Evolutionary conservation across 768 basidiomycete genomes (phyloP).

Genomic region (Lactifluus subvellereus): DNA sequence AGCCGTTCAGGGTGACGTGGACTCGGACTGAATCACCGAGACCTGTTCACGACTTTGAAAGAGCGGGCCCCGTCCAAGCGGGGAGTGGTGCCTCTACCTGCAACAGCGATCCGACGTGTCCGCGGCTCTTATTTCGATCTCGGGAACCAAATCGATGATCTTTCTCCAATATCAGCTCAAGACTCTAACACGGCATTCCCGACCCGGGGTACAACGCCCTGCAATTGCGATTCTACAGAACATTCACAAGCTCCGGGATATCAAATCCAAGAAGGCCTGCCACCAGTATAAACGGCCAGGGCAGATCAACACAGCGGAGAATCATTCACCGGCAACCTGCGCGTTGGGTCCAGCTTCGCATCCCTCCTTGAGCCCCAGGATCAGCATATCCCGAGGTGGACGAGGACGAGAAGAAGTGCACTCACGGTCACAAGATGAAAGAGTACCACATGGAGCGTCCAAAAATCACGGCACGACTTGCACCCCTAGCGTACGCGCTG

Average conservation of each 20-base stretch:
- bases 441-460: constrained; percentile 18
- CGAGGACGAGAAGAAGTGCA: constrained; percentile 9
- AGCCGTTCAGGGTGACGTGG: not conserved
- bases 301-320: constrained; percentile 15
- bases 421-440: constrained; percentile 14
- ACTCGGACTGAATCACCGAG: not conserved
- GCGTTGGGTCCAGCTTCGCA: constrained; percentile 6
- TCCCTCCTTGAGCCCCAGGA: constrained; percentile 7
- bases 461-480: constrained; percentile 74
- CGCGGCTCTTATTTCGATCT: constrained; percentile 24
- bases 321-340: constrained; percentile 18
- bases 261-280: constrained; percentile 20
- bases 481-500: constrained; percentile 83
- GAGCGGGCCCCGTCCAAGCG: constrained; percentile 22
- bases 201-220: constrained; percentile 18
- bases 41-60: not conserved
- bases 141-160: constrained; percentile 25
- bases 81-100: constrained; percentile 22
- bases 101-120: constrained; percentile 17
- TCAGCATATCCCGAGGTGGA: constrained; percentile 15
- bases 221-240: constrained; percentile 24
- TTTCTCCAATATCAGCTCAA: constrained; percentile 22
- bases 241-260: constrained; percentile 25
- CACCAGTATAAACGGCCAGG: constrained; percentile 18
- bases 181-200: constrained; percentile 20